Evolutionary conservation across 257 asterid genomes (phyloP).

Genomic region (Scutellaria minor): DNA sequence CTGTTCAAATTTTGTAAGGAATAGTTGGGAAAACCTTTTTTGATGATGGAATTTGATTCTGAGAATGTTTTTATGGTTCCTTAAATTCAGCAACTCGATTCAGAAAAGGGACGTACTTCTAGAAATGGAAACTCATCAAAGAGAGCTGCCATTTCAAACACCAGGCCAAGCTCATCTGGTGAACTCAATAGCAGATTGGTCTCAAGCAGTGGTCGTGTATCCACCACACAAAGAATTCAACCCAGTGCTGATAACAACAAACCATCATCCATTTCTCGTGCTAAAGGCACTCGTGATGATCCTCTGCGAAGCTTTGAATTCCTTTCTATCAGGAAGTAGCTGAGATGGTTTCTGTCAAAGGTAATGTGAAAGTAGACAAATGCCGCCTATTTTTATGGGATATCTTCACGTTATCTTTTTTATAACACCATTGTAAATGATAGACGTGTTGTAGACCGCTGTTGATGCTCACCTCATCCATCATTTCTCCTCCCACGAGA

Average conservation of each 20-base stretch:
- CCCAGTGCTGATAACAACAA: constrained; percentile 54
- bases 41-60: too few relatives aligned
- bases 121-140: constrained; percentile 74
- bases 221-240: constrained; percentile 69
- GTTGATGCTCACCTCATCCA: constrained; percentile 30
- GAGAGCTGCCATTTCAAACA: constrained; percentile 65
- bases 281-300: constrained; percentile 73
- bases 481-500: not conserved
- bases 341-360: constrained; percentile 32
- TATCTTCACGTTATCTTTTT: constrained; percentile 15
- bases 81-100: constrained; percentile 63
- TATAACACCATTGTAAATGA: constrained; percentile 45
- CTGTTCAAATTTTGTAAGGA: too few relatives aligned
- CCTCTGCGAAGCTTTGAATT: constrained; percentile 94
- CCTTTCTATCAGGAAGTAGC: constrained; percentile 55
- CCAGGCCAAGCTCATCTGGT: constrained; percentile 62
- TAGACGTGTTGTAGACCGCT: constrained; percentile 36
- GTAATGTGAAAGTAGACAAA: constrained; percentile 32
- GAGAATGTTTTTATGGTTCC: constrained; percentile 9
- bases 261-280: constrained; percentile 62
- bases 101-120: constrained; percentile 66
- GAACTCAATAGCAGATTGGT: constrained; percentile 48
- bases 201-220: constrained; percentile 52
- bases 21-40: too few relatives aligned
- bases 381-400: constrained; percentile 28